phyloP scores from a whole-genome alignment of 2,329 filamentous ascomycete species.

The Colletotrichum navitas region DNA sequence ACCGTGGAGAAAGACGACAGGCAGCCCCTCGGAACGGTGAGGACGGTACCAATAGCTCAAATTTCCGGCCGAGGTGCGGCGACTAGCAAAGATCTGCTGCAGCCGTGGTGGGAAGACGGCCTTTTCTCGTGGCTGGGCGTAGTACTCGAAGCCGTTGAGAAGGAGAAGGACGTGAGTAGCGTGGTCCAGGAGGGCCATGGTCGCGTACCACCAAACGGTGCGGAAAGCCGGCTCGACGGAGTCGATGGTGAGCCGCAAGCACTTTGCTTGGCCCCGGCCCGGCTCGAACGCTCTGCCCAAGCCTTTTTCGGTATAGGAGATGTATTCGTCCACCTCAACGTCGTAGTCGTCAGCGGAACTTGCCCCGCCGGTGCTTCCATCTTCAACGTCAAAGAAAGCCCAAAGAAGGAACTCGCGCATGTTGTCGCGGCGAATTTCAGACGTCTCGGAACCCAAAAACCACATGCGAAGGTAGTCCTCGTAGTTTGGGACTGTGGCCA shows the following conservation, averaged over 20 bases:
- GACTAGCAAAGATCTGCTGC: conserved; percentile 47
- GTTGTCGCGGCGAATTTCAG: conserved; percentile 75
- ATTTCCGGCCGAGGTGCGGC: conserved; percentile 60
- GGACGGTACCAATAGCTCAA: conserved; percentile 76
- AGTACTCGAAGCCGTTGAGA: conserved; percentile 64
- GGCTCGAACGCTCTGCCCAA: conserved; percentile 63
- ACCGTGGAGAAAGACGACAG: conserved; percentile 77
- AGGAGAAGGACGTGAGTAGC: conserved; percentile 59
- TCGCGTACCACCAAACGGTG: conserved; percentile 72
- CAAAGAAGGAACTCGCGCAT: conserved; percentile 75
- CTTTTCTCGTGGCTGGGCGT: conserved; percentile 56
- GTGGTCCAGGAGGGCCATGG: conserved; percentile 68
- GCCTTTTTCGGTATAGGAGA: conserved; percentile 61
- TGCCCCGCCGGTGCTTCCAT: not conserved
- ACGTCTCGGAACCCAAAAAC: conserved; percentile 71
- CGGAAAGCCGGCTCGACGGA: conserved; percentile 70
- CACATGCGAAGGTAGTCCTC: conserved; percentile 71
- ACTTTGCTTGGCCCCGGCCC: conserved; percentile 68
- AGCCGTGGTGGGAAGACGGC: conserved; percentile 20
- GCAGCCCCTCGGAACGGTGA: conserved; percentile 68
- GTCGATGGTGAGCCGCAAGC: conserved; percentile 74
- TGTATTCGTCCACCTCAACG: conserved; percentile 69
- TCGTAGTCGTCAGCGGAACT: conserved; percentile 47
- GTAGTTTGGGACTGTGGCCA: conserved; percentile 65
- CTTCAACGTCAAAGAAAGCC: conserved; percentile 58